phyloP scores from a whole-genome alignment of 176 grass and related monocot genomes.

The Bonia amplexicaulis region DNA sequence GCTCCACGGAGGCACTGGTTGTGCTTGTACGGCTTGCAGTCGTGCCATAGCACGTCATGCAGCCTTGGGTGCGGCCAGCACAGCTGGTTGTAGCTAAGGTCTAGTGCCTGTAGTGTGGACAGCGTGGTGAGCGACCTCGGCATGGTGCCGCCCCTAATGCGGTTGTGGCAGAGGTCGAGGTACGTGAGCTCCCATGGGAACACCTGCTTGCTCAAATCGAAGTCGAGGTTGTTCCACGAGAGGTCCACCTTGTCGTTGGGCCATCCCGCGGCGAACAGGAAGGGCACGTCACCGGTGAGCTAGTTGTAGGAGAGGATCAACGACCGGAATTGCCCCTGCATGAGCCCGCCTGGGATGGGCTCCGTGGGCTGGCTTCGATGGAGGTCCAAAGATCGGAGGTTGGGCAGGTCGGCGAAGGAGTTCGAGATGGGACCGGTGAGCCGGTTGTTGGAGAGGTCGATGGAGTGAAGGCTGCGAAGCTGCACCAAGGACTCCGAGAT shows the following conservation, averaged over 20 bases:
- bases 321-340: slow-evolving; percentile 41
- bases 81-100: slow-evolving; percentile 66
- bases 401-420: slow-evolving; percentile 43
- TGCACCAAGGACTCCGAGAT: slow-evolving; percentile 45
- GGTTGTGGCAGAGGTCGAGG: slow-evolving; percentile 79
- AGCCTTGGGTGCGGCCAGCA: slow-evolving; percentile 52
- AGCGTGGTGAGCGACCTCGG: slow-evolving; percentile 42
- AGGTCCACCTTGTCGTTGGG: slow-evolving; percentile 61
- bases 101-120: slow-evolving; percentile 43
- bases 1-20: slow-evolving; percentile 53
- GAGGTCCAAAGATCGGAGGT: slow-evolving; percentile 50
- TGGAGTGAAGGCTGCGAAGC: slow-evolving; percentile 35
- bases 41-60: slow-evolving; percentile 37
- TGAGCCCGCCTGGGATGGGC: slow-evolving; percentile 41
- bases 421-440: slow-evolving; percentile 45
- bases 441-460: slow-evolving; percentile 56
- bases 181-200: slow-evolving; percentile 60
- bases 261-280: slow-evolving; percentile 42
- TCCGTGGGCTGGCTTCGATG: slow-evolving; percentile 40
- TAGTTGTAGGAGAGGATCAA: slow-evolving; percentile 55
- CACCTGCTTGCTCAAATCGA: slow-evolving; percentile 44
- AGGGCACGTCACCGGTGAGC: slow-evolving; percentile 54
- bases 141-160: slow-evolving; percentile 51
- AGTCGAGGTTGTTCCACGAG: slow-evolving; percentile 71
- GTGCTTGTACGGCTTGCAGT: slow-evolving; percentile 48